These are phyloP conservation scores for Peronosclerospora sorghi DNA, from an alignment of 352 stramenopile genomes.

Conservation along the genomic window DNA sequence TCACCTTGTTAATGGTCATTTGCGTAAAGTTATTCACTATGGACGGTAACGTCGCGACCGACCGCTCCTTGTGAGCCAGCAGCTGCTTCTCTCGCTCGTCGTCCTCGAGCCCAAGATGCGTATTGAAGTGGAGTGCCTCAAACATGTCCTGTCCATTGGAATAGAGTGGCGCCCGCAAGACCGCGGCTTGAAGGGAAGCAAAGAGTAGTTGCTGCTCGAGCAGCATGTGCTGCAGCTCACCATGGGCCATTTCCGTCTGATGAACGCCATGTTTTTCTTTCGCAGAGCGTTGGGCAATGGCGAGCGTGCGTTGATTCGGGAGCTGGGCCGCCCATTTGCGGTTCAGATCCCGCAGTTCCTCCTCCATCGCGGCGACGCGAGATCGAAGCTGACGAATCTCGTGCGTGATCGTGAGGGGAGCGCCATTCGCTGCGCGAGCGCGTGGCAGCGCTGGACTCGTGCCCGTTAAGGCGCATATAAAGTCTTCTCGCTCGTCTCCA, in stretches of 20 bases:
- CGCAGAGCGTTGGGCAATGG: slow-evolving; percentile 13
- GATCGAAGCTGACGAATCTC: slow-evolving; percentile 24
- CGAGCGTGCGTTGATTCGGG: slow-evolving; percentile 16
- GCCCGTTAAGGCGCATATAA: slow-evolving; percentile 10
- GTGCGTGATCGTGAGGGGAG: slow-evolving; percentile 17
- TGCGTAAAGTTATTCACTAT: slow-evolving; percentile 17
- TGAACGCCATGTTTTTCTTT: slow-evolving; percentile 17
- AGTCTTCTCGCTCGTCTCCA: neutral
- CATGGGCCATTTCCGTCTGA: slow-evolving; percentile 10
- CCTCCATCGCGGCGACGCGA: slow-evolving; percentile 27
- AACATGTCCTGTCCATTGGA: slow-evolving; percentile 20
- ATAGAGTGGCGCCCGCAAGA: slow-evolving; percentile 18
- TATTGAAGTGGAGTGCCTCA: slow-evolving; percentile 25
- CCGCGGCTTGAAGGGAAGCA: slow-evolving; percentile 20
- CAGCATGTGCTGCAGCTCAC: slow-evolving; percentile 20
- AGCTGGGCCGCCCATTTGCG: slow-evolving; percentile 16
- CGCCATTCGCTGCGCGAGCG: slow-evolving; percentile 12
- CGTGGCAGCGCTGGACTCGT: slow-evolving; percentile 4
- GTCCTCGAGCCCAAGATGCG: slow-evolving; percentile 8
- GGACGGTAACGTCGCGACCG: slow-evolving; percentile 13
- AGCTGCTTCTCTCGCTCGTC: slow-evolving; percentile 13
- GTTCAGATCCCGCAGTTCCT: slow-evolving; percentile 12
- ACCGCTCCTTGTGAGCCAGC: slow-evolving; percentile 20
- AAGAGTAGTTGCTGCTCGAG: slow-evolving; percentile 28
- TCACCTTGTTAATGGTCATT: slow-evolving; percentile 11